A percentile compares a stretch with the other conserved stretches of the same genome.
These are phyloP conservation scores for Penicillium salamii DNA, from an alignment of 495 filamentous ascomycete species.

Conservation along the genomic window DNA sequence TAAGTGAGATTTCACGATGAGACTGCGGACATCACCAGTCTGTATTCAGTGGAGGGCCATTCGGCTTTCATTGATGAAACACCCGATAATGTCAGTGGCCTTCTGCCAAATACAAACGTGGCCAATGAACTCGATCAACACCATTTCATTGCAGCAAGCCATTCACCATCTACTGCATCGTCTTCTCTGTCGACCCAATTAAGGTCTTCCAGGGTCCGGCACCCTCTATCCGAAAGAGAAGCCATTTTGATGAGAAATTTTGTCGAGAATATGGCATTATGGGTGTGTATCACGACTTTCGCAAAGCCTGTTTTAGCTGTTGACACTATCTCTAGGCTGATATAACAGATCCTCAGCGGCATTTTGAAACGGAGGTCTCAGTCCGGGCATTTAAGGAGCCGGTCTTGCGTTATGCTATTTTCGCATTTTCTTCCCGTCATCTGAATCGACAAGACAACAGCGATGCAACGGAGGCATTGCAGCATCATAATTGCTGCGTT, in stretches of 20 bases:
- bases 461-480: conserved; percentile 21
- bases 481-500: conserved; percentile 29
- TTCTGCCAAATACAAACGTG: not conserved
- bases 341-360: conserved; percentile 29
- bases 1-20: conserved; percentile 27
- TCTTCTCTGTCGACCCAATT: conserved; percentile 1
- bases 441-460: conserved; percentile 17
- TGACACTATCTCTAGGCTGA: conserved; percentile 17
- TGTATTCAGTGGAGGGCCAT: conserved; percentile 6
- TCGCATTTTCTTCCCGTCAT: conserved; percentile 32
- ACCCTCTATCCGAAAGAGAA: conserved; percentile 20
- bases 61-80: not conserved
- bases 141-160: not conserved
- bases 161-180: conserved; percentile 4
- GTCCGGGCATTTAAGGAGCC: conserved; percentile 23
- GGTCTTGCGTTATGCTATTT: conserved; percentile 24
- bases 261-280: conserved; percentile 33
- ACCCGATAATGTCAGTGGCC: not conserved
- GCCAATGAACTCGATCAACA: not conserved
- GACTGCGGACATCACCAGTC: conserved; percentile 16
- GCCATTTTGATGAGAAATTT: conserved; percentile 27
- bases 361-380: conserved; percentile 28
- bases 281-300: conserved; percentile 17
- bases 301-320: not conserved
- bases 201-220: not conserved